Base-by-base conservation (phyloP, 2,329 filamentous ascomycete genomes). In the Trichophyton simii region DNA sequence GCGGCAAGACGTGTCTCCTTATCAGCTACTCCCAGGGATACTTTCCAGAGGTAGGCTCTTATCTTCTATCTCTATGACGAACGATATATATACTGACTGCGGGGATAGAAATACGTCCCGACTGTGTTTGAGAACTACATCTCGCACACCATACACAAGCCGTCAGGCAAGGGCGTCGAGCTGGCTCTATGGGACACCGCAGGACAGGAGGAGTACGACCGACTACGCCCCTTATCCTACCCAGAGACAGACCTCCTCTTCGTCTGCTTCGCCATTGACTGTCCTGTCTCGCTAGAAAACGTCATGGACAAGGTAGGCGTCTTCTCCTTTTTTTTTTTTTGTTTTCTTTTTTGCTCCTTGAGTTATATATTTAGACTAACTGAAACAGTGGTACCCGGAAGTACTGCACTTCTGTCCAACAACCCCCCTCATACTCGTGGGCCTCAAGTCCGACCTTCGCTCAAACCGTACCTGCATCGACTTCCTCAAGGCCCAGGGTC, bases 61-160 rank as follows among this genome's bases (percentile, higher is more conserved):
- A 31, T 20, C 48, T 58, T 60, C 44, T 50, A 36, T 13, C 20
- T 52, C 22, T 22, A 20, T 31, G 3, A 38, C 57, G 25, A 61
- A 13, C 28, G 52, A 52, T 11, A 41, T 25, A 18, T 18, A 36
- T 34, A 36, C 44, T 36, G 58, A 50, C 9, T 36, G 38, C 38
- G 59, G 44, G 11, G 46, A 15, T 70, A 99, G 94, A 97, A 96
- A 97, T 99, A 99, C 71, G 94, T 99, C 46, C 94, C 94, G 3
- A 99, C 94, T 1, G 94, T 99, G 59, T 99, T 99, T 75, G 94
- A 99, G 73, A 99, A 99, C 80, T 99, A 99, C 83, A 97, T 99
- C 78, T 96, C 94, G 60, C 92, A 96, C 75, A 95, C 92, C 62
- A 88, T 86, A 63, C 94, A 99, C 77, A 84, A 86, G 66, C 84